Evolutionary conservation across 345 rosid species (phyloP), one percentile per base, ranked within the genome.

Genomic region (Balakata baccata): DNA sequence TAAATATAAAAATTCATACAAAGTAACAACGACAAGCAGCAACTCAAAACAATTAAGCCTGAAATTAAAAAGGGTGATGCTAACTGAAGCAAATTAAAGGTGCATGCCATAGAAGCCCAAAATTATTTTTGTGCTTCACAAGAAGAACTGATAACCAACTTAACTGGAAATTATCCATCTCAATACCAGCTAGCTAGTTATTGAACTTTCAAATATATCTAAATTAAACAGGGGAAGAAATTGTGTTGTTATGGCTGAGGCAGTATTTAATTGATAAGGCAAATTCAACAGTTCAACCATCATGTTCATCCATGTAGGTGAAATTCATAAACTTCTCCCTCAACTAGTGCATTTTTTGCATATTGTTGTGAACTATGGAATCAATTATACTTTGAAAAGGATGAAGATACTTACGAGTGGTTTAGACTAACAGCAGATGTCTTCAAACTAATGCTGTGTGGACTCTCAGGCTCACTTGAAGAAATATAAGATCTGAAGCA

Each of bases 401-500:
- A 61, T 59, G 65, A 13, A 62, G 65, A 75, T 67, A 76, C 96
- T 83, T 88, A 92, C 99, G 97, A 79, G 65, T 95, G 99, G 89
- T 95, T 97, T n/a, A 95, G 93, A 80, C 98, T 92, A 51, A 95
- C 88, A 25, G 88, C 77, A 80, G 85, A 75, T 16, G 82, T 47
- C 86, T 84, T 85, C 75, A 86, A 78, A 57, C 90, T 85, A 72
- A 75, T 80, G 5, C 96, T 92, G 74, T 92, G 98, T 68, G 99
- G 99, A 84, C 92, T 95, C 92, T 95, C 85, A 90, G 65, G 75
- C 94, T 87, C 52, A 93, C 86, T 74, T 77, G 57, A 75, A 90
- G 83, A 81, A 95, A 92, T 81, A 92, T 76, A 37, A 92, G 83
- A 87, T 95, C 99, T 64, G 99, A 95, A 69, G 97, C 86, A 78